Evolutionary conservation across 2,329 filamentous ascomycete species (phyloP).

Genomic region (Cercospora canescens): DNA sequence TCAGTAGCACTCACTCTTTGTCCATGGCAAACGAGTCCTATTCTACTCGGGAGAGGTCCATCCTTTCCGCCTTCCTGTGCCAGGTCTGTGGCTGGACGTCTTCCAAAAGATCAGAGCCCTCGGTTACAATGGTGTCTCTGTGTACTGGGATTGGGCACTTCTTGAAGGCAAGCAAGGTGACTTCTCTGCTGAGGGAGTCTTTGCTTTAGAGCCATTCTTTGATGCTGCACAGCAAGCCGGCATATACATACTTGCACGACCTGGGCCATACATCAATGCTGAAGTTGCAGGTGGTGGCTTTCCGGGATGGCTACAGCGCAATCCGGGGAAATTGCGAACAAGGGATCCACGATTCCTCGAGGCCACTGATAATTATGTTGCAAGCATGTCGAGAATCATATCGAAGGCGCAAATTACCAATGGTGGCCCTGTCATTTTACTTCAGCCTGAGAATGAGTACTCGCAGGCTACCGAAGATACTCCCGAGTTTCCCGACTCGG

Average conservation of each 20-base stretch:
- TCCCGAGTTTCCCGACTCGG: slow-evolving; percentile 61
- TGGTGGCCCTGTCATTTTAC: slow-evolving; percentile 74
- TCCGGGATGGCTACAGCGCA: slow-evolving; percentile 74
- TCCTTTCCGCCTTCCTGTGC: slow-evolving; percentile 65
- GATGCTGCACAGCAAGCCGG: slow-evolving; percentile 71
- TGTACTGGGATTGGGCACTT: slow-evolving; percentile 78
- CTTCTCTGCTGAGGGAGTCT: slow-evolving; percentile 70
- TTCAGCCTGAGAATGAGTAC: slow-evolving; percentile 84
- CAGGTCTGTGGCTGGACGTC: slow-evolving; percentile 66
- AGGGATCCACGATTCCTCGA: slow-evolving; percentile 61
- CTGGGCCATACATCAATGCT: slow-evolving; percentile 64
- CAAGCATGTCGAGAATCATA: slow-evolving; percentile 64
- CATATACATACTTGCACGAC: slow-evolving; percentile 69
- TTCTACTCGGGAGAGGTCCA: slow-evolving; percentile 75
- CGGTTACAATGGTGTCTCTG: slow-evolving; percentile 77
- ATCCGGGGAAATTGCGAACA: slow-evolving; percentile 66
- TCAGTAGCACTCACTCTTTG: slow-evolving; percentile 60
- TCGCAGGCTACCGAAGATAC: slow-evolving; percentile 51
- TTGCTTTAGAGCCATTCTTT: slow-evolving; percentile 73
- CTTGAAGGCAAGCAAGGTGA: slow-evolving; percentile 71
- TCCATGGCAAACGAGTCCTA: slow-evolving; percentile 68
- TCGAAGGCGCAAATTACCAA: slow-evolving; percentile 79
- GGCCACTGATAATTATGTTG: slow-evolving; percentile 67
- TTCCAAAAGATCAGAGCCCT: slow-evolving; percentile 82
- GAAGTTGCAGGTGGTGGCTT: slow-evolving; percentile 76